phyloP scores from a whole-genome alignment of 305 asterid species.

The Solanum hybrid region DNA sequence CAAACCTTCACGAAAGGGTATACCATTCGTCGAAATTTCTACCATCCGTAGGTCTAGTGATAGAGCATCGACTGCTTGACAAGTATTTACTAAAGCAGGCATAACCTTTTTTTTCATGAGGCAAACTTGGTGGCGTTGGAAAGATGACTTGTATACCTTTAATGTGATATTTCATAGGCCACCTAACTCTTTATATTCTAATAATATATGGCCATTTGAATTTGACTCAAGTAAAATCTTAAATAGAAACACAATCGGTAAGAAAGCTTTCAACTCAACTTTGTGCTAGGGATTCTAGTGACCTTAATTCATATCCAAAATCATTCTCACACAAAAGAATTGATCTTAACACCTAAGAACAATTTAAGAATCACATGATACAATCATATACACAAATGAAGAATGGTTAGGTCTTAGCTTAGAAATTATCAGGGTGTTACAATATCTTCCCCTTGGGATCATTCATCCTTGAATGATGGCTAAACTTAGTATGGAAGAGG shows the following conservation, averaged over 20 bases:
- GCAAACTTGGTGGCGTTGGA: background rate
- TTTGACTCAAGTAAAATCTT: background rate
- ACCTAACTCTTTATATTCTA: background rate
- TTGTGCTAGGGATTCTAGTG: background rate
- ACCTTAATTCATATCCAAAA: background rate
- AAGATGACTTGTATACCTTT: background rate
- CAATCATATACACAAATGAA: background rate
- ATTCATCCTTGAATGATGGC: background rate
- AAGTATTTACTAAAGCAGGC: background rate
- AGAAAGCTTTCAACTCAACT: background rate
- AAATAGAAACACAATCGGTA: background rate
- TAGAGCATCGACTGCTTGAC: background rate
- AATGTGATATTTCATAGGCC: background rate
- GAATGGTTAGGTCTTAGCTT: background rate
- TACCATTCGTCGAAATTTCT: background rate
- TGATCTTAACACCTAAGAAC: background rate
- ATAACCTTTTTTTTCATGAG: background rate
- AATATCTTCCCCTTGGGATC: background rate
- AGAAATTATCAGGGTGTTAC: background rate
- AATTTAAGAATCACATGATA: too few species aligned
- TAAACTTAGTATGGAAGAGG: background rate
- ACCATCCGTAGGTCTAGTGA: background rate
- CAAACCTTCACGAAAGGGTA: background rate
- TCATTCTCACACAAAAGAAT: background rate
- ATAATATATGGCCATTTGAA: background rate